These are phyloP conservation scores for Mortierella sp. DNA, from an alignment of 371 early-diverging fungal genomes.

Conservation along the genomic window DNA sequence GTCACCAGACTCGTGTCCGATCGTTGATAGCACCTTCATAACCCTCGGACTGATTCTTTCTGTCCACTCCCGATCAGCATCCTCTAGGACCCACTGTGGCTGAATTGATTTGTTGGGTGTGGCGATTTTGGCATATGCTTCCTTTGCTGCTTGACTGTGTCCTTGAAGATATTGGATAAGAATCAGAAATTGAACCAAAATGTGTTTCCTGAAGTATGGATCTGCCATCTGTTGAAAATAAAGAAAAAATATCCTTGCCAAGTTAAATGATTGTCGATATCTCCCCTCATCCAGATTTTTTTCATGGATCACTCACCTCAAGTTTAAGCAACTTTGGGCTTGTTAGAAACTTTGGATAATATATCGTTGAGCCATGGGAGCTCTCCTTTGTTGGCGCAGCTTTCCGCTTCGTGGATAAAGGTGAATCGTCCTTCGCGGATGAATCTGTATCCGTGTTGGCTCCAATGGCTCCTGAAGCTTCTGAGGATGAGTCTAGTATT, in stretches of 20 bases:
- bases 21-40: slow-evolving; percentile 20
- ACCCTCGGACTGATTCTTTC: slow-evolving; percentile 21
- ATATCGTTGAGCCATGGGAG: slow-evolving; percentile 54
- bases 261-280: too few species aligned
- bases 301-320: slow-evolving; percentile 61
- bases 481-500: slow-evolving; percentile 20
- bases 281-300: too few species aligned
- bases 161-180: slow-evolving; percentile 71
- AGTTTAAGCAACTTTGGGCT: slow-evolving; percentile 74
- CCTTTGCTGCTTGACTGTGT: slow-evolving; percentile 24
- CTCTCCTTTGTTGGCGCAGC: slow-evolving; percentile 18
- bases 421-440: neutral
- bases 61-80: slow-evolving; percentile 31
- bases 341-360: slow-evolving; percentile 82
- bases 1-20: slow-evolving; percentile 32
- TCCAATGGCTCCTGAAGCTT: slow-evolving; percentile 8
- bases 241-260: neutral
- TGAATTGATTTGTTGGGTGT: slow-evolving; percentile 53
- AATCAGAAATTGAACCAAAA: slow-evolving; percentile 82
- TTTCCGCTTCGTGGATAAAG: slow-evolving; percentile 26
- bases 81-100: slow-evolving; percentile 41
- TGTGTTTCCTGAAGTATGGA: slow-evolving; percentile 77
- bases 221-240: slow-evolving; percentile 62
- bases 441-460: slow-evolving; percentile 3
- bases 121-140: slow-evolving; percentile 25